These are phyloP conservation scores for Rhododendron mucronatum DNA, from an alignment of 148 eudicot genomes.

Conservation along the genomic window DNA sequence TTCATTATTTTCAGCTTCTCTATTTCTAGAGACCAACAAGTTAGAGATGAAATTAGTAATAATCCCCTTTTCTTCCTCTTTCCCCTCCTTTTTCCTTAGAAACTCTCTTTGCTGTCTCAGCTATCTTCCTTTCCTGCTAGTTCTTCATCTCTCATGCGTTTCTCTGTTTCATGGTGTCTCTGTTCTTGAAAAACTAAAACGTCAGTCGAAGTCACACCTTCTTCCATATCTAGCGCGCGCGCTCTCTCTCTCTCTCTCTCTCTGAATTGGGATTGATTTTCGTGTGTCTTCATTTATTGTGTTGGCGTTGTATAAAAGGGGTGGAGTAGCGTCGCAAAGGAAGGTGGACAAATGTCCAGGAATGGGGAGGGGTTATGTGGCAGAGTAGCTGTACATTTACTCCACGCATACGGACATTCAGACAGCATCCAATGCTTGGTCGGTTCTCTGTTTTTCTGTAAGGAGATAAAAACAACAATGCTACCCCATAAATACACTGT, in stretches of 20 bases:
- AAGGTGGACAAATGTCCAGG: background rate
- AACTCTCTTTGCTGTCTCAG: background rate
- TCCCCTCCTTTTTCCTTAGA: background rate
- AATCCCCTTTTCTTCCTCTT: slow-evolving; percentile 11
- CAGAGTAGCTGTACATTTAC: background rate
- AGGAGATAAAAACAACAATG: too few species aligned
- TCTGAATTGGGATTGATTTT: background rate
- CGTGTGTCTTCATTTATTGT: background rate
- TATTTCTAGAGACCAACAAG: background rate
- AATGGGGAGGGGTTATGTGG: background rate
- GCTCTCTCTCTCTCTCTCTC: background rate
- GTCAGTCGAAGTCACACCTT: background rate
- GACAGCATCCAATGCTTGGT: background rate
- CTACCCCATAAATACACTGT: too few species aligned
- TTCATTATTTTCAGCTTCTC: background rate
- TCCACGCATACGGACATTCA: background rate
- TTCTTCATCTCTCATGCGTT: background rate
- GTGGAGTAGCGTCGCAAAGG: too few species aligned
- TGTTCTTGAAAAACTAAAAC: background rate
- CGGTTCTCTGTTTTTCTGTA: background rate
- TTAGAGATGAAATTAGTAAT: slow-evolving; percentile 14
- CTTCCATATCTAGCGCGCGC: background rate
- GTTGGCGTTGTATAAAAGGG: background rate
- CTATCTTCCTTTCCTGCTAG: background rate
- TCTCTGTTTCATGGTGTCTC: background rate